A percentile compares a stretch with the other conserved stretches of the same genome.
Evolutionary conservation across 352 stramenopile genomes (phyloP).

Genomic region (Phytophthora cactorum): DNA sequence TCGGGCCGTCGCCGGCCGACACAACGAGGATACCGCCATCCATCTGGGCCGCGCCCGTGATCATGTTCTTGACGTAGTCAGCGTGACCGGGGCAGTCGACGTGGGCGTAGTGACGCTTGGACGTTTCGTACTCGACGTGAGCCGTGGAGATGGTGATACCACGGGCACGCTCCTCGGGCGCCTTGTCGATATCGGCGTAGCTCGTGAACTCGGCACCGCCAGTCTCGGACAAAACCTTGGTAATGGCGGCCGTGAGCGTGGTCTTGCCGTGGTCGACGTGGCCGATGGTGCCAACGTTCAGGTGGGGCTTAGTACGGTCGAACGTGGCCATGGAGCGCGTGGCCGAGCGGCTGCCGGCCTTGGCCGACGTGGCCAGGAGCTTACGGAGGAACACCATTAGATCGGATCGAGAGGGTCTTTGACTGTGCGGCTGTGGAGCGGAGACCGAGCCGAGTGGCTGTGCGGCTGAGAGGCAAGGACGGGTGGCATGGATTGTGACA

Average conservation of each 20-base stretch:
- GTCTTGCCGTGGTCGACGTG: constrained; percentile 98
- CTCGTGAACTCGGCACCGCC: constrained; percentile 85
- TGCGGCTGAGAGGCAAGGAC: constrained; percentile 18
- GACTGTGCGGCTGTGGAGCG: constrained; percentile 8
- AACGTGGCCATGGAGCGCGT: constrained; percentile 64
- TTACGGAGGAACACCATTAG: constrained; percentile 41
- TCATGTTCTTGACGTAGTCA: constrained; percentile 96
- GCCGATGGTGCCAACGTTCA: constrained; percentile 99
- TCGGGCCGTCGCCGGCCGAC: constrained; percentile 76
- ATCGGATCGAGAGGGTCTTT: constrained; percentile 4
- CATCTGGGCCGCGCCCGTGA: constrained; percentile 97
- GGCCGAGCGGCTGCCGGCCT: constrained; percentile 8
- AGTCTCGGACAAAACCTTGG: constrained; percentile 84
- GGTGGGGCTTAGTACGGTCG: constrained; percentile 93
- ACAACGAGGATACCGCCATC: constrained; percentile 93
- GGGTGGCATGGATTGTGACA: constrained; percentile 10
- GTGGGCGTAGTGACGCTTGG: constrained; percentile 74
- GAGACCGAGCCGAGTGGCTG: constrained; percentile 17
- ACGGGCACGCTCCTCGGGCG: constrained; percentile 77
- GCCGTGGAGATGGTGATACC: constrained; percentile 44
- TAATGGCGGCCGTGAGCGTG: constrained; percentile 97
- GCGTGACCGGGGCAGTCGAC: constrained; percentile 96
- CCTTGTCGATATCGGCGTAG: constrained; percentile 96
- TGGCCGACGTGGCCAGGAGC: constrained; percentile 30
- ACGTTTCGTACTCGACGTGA: constrained; percentile 39